Evolutionary conservation across 1,139 yeast genomes (phyloP), one percentile per base, ranked within the genome.

Genomic region (Geotrichum klebahnii): DNA sequence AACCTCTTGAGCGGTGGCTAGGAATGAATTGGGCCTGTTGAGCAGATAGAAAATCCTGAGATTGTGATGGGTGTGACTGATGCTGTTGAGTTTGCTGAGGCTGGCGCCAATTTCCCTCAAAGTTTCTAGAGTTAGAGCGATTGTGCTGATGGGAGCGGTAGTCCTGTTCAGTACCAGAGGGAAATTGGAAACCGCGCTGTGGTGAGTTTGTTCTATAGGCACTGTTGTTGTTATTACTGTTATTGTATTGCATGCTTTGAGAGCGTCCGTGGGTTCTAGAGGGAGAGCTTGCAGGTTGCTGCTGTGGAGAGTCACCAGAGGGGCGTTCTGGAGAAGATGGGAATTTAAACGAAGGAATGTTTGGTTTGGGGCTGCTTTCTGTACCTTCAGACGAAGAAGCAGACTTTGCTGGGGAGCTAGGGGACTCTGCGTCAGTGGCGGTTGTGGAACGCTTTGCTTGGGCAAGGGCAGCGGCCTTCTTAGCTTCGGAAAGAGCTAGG

Each of bases 401-500:
- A 19, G 49, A 44, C 50, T 53, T 37, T 28, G 56, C 37, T 23
- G 63, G 50, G 28, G 59, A 47, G 39, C 39, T 51, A 5, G 53
- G 32, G n/a, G 54, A 51, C 6, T 59, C 58, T 35, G 65, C 41
- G 29, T 29, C 41, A 22, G 22, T 39, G 10, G 26, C 19, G 5
- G 23, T 46, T 14, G 52, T 79, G 74, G n/a, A n/a, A n/a, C 71
- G 64, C 48, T 65, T 62, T 2, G 84, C 82, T 67, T 88, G 96
- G 46, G 89, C 90, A 61, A 80, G 81, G 5, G 96, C 96, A 14
- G 98, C 98, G 3, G 97, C 97, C 59, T 84, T 83, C 61, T 87
- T 90, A n/a, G 98, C 98, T 67, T 92, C 98, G 52, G 84, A 84
- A 53, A 92, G 74, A 1, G 96, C 97, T 55, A 92, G 72, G 0